Conservation (phyloP, 163 green algal genomes). For the Scenedesmus sp. region DNA sequence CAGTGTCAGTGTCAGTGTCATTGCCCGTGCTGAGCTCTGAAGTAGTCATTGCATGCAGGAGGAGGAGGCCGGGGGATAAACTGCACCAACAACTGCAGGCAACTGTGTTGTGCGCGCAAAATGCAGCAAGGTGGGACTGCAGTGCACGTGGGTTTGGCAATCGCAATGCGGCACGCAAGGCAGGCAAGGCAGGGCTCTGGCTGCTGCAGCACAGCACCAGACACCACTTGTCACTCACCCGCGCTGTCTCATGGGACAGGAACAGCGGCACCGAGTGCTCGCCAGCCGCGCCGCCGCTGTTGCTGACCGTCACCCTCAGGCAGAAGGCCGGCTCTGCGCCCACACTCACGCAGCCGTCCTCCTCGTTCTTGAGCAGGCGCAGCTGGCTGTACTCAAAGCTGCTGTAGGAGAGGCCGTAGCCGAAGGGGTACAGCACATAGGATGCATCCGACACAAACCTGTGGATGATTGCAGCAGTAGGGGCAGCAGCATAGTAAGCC, state of each 20-base stretch:
- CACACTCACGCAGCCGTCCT: background rate
- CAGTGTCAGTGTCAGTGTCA: background rate
- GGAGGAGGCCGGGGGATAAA: too few species aligned
- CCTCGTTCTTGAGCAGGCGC: background rate
- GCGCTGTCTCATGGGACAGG: background rate
- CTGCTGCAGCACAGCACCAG: too few species aligned
- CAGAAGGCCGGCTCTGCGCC: conserved; percentile 5
- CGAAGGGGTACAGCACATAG: conserved; percentile 58
- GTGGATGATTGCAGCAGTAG: background rate
- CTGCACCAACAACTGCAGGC: too few species aligned
- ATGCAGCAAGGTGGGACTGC: too few species aligned
- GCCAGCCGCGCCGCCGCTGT: conserved; percentile 8
- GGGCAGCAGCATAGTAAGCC: background rate
- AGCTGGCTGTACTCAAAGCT: conserved; percentile 40
- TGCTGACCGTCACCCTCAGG: conserved; percentile 42
- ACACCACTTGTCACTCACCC: conserved; percentile 27
- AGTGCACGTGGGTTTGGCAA: too few species aligned
- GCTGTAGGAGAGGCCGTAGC: conserved; percentile 55
- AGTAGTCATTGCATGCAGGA: too few species aligned
- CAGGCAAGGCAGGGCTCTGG: too few species aligned
- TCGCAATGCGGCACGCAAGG: too few species aligned
- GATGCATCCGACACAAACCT: conserved; percentile 40
- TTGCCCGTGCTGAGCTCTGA: background rate
- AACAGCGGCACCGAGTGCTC: conserved; percentile 46
- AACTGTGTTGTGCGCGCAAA: too few species aligned